Percentiles rank a stretch among this genome's conserved stretches.
Conservation (phyloP, 805 yeast genomes). For the Isabelozyma rhagii region DNA sequence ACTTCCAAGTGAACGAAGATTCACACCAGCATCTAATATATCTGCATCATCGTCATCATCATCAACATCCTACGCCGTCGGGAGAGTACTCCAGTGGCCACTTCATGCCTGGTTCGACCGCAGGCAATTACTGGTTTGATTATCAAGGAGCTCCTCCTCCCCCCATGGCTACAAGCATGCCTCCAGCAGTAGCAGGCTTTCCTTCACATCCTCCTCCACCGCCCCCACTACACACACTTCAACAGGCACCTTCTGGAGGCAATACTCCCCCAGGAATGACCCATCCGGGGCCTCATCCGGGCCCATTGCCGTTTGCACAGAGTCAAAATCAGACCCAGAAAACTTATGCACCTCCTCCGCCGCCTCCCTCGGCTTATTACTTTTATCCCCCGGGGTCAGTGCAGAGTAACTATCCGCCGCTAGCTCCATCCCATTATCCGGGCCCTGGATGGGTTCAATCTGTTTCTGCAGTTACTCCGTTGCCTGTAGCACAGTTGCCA, state of each 20-base stretch:
- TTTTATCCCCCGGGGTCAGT: neutral
- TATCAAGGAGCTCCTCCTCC: conserved; percentile 1
- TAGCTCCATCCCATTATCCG: neutral
- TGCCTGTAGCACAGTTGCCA: neutral
- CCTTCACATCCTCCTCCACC: neutral
- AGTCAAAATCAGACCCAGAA: neutral
- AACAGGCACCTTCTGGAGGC: neutral
- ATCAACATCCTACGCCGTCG: neutral
- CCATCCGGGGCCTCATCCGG: neutral
- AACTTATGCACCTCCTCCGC: neutral
- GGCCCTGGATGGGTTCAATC: neutral
- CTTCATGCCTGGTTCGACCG: conserved; percentile 6
- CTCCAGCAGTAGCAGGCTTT: neutral
- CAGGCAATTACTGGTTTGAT: conserved; percentile 16
- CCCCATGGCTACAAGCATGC: neutral
- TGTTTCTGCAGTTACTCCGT: neutral
- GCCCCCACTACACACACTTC: neutral
- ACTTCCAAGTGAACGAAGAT: conserved; percentile 27
- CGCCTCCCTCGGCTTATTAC: neutral
- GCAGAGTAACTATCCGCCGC: neutral
- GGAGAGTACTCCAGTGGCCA: neutral
- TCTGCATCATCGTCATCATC: neutral
- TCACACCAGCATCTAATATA: neutral
- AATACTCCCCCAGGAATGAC: neutral
- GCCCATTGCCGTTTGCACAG: neutral